Evolutionary conservation across 1,139 yeast genomes (phyloP).

Genomic region (Nakaseomyces kungkrabaensis): DNA sequence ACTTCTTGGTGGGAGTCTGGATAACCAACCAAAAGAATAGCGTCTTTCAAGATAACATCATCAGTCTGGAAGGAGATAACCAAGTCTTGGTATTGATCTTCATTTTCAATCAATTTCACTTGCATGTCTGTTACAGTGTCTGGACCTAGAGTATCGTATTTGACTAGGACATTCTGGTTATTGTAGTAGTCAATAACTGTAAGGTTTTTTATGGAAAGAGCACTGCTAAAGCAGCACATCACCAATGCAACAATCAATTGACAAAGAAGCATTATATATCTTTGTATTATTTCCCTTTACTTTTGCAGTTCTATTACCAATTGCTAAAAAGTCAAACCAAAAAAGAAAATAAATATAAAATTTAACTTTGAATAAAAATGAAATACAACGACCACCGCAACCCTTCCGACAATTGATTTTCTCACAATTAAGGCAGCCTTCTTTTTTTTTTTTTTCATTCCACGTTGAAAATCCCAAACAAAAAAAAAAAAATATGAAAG

Average conservation of each 20-base stretch:
- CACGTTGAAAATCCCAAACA: too few species aligned
- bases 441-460: too few species aligned
- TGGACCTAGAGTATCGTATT: neutral
- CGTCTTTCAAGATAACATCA: slow-evolving; percentile 9
- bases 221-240: slow-evolving; percentile 3
- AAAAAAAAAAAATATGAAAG: too few species aligned
- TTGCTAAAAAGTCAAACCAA: too few species aligned
- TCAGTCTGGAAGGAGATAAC: slow-evolving; percentile 7
- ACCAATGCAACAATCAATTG: slow-evolving; percentile 1
- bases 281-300: too few species aligned
- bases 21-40: slow-evolving; percentile 2
- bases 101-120: neutral
- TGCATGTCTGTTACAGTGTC: neutral
- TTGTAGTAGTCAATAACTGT: neutral
- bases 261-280: neutral
- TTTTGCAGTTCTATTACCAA: too few species aligned
- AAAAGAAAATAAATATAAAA: too few species aligned
- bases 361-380: too few species aligned
- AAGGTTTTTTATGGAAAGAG: neutral
- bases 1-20: neutral
- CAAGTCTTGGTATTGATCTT: neutral
- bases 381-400: too few species aligned
- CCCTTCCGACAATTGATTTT: too few species aligned
- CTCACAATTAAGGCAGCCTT: too few species aligned
- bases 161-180: neutral